Conservation (phyloP, 1,284 basidiomycete species). For the Nidula niveotomentosa region DNA sequence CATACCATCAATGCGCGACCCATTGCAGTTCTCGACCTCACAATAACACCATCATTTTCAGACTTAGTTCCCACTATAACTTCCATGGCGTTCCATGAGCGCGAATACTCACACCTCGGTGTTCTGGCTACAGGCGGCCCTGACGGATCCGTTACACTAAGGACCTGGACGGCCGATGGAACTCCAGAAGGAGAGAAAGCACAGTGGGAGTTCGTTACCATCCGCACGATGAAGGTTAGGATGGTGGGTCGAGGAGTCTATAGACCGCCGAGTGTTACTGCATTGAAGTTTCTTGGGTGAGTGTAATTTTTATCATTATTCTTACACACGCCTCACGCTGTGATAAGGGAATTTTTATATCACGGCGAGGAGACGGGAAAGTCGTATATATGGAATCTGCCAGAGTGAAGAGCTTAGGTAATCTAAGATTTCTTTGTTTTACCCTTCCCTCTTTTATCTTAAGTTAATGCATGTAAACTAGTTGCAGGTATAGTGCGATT, state of each 20-base stretch:
- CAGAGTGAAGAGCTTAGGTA: slow-evolving; percentile 38
- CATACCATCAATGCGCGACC: slow-evolving; percentile 83
- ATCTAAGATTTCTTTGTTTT: too few species aligned
- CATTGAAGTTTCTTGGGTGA: slow-evolving; percentile 71
- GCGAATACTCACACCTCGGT: slow-evolving; percentile 72
- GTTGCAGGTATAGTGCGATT: too few species aligned
- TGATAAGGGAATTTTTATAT: slow-evolving; percentile 55
- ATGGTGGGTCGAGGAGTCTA: slow-evolving; percentile 28
- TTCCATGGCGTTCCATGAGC: slow-evolving; percentile 77
- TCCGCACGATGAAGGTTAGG: slow-evolving; percentile 61
- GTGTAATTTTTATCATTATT: slow-evolving; percentile 18
- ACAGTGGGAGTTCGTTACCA: slow-evolving; percentile 69
- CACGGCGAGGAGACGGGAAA: slow-evolving; percentile 70
- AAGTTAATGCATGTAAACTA: too few species aligned
- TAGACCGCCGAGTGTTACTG: slow-evolving; percentile 53
- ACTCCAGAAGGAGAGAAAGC: slow-evolving; percentile 62
- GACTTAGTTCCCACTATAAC: slow-evolving; percentile 47
- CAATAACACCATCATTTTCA: slow-evolving; percentile 37
- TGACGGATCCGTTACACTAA: slow-evolving; percentile 65
- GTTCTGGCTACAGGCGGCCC: slow-evolving; percentile 68
- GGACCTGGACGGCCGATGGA: slow-evolving; percentile 77
- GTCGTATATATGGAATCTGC: slow-evolving; percentile 61
- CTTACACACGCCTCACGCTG: background rate
- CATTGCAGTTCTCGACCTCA: slow-evolving; percentile 67
- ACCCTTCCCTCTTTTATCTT: too few species aligned